These are phyloP conservation scores for Euclidium syriacum DNA, from an alignment of 345 rosid genomes.

Conservation along the genomic window DNA sequence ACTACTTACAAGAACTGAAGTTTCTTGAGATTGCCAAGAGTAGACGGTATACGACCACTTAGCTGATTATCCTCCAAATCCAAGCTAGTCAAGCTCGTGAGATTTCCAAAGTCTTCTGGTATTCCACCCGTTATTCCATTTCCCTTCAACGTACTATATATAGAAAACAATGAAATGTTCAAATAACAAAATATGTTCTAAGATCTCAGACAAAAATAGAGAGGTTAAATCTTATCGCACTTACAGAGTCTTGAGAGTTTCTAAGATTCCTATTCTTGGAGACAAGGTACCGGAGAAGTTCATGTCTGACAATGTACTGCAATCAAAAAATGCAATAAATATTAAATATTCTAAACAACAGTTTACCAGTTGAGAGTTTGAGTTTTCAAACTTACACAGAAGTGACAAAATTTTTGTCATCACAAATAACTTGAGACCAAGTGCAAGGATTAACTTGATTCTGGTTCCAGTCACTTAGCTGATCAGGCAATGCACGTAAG, in stretches of 20 bases:
- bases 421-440: constrained; percentile 80
- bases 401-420: constrained; percentile 40
- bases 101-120: constrained; percentile 83
- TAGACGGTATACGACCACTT: constrained; percentile 72
- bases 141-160: constrained; percentile 78
- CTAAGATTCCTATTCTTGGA: constrained; percentile 59
- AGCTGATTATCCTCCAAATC: constrained; percentile 84
- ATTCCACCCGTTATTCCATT: constrained; percentile 81
- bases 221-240: constrained; percentile 19
- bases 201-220: background rate
- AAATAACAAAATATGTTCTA: background rate
- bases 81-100: constrained; percentile 73
- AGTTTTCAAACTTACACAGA: constrained; percentile 61
- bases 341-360: background rate
- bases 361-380: background rate
- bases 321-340: background rate
- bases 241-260: constrained; percentile 66
- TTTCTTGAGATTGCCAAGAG: constrained; percentile 73
- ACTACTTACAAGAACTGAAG: constrained; percentile 90
- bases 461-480: constrained; percentile 76
- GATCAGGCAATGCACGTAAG: constrained; percentile 41
- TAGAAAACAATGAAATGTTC: constrained; percentile 7
- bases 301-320: constrained; percentile 77
- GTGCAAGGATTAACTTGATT: constrained; percentile 89
- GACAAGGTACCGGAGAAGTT: constrained; percentile 77